A percentile compares a stretch with the other conserved stretches of the same genome.
phyloP scores from a whole-genome alignment of 495 filamentous ascomycete genomes.

The Patellaria atrata region DNA sequence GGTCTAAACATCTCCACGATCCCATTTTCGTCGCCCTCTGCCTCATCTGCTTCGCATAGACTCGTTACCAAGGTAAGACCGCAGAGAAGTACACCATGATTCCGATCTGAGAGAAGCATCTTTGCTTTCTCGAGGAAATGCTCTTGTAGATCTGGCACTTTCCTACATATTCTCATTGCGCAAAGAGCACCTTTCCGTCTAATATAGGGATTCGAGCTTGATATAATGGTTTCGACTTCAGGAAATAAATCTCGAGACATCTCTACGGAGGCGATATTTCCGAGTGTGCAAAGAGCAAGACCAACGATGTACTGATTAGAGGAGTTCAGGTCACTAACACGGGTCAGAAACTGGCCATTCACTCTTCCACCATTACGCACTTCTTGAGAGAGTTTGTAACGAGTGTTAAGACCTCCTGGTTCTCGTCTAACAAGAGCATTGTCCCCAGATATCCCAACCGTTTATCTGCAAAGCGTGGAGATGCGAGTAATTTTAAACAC shows the following conservation, averaged over 20 bases:
- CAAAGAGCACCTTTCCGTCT: constrained; percentile 95
- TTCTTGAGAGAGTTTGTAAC: constrained; percentile 97
- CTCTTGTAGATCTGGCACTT: constrained; percentile 93
- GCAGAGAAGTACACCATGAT: constrained; percentile 88
- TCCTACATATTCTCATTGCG: constrained; percentile 97
- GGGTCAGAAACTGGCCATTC: constrained; percentile 7
- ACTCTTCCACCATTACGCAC: constrained; percentile 33
- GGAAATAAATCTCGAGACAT: constrained; percentile 98
- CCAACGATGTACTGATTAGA: constrained; percentile 98
- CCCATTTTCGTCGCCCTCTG: constrained; percentile 69
- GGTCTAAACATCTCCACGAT: constrained; percentile 83
- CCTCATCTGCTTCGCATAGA: constrained; percentile 86
- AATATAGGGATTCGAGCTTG: constrained; percentile 91
- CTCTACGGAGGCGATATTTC: constrained; percentile 93
- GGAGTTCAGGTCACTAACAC: constrained; percentile 73
- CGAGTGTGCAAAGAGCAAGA: constrained; percentile 84
- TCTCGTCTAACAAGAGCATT: constrained; percentile 92
- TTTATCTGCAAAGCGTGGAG: constrained; percentile 96
- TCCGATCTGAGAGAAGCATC: constrained; percentile 72
- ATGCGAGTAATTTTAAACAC: constrained; percentile 93
- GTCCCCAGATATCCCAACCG: constrained; percentile 90
- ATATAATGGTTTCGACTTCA: constrained; percentile 81
- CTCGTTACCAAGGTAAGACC: constrained; percentile 84
- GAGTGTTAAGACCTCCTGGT: constrained; percentile 91
- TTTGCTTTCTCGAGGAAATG: constrained; percentile 93